Evolutionary conservation across 495 filamentous ascomycete species (phyloP).

Genomic region (Letharia lupina): DNA sequence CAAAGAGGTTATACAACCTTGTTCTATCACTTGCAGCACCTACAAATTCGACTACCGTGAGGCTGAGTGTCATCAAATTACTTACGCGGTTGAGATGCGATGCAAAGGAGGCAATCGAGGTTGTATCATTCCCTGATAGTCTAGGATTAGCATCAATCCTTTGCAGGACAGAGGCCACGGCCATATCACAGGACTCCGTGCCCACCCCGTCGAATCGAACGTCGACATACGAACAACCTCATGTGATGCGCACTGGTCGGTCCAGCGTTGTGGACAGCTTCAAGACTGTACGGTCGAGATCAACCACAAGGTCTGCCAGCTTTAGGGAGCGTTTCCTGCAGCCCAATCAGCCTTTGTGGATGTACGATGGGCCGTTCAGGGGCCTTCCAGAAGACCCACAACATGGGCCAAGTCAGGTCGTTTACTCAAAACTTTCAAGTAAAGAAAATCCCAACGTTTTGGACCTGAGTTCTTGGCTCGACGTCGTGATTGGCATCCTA

Average conservation of each 20-base stretch:
- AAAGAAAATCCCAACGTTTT: conserved; percentile 35
- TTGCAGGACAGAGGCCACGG: conserved; percentile 52
- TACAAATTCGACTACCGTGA: conserved; percentile 51
- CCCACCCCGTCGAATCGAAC: conserved; percentile 19
- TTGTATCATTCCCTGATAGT: conserved; percentile 57
- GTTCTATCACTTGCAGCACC: conserved; percentile 59
- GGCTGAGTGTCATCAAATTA: conserved; percentile 72
- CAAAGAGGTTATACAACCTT: conserved; percentile 50
- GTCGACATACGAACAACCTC: conserved; percentile 24
- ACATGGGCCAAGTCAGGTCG: conserved; percentile 37
- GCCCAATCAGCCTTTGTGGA: conserved; percentile 47
- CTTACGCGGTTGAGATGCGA: conserved; percentile 80
- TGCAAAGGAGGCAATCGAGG: conserved; percentile 59
- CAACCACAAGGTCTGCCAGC: conserved; percentile 27
- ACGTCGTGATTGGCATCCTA: conserved; percentile 62
- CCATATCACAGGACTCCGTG: conserved; percentile 18
- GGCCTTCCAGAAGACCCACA: conserved; percentile 48
- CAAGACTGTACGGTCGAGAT: conserved; percentile 30
- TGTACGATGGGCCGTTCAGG: conserved; percentile 38
- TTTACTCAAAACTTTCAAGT: conserved; percentile 30
- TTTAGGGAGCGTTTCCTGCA: conserved; percentile 28
- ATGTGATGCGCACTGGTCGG: conserved; percentile 23
- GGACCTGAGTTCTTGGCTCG: conserved; percentile 66
- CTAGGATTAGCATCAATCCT: conserved; percentile 63
- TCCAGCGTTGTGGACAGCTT: conserved; percentile 21